phyloP scores from a whole-genome alignment of 192 early-diverging fungal genomes.

The Coemansia sp. region DNA sequence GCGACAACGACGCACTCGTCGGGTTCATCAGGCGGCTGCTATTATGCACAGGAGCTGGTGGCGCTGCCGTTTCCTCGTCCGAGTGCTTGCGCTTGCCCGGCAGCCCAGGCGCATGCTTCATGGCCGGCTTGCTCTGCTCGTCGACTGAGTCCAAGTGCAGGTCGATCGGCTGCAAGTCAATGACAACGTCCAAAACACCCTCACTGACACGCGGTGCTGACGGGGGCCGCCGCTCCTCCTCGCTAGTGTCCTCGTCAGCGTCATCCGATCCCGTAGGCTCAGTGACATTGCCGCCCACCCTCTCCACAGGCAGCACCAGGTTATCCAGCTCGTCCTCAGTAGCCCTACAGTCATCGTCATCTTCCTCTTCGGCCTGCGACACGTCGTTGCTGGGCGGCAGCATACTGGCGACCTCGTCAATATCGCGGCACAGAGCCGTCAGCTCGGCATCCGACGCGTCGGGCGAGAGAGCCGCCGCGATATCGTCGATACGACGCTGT shows the following conservation, averaged over 20 bases:
- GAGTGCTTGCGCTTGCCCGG: conserved; percentile 50
- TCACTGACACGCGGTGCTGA: background rate
- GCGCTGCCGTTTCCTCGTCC: conserved; percentile 17
- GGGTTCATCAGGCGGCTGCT: conserved; percentile 14
- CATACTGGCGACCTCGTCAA: conserved; percentile 38
- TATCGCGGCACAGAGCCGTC: conserved; percentile 26
- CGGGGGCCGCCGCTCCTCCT: background rate
- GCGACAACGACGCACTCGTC: conserved; percentile 12
- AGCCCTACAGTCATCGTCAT: background rate
- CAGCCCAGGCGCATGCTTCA: conserved; percentile 8
- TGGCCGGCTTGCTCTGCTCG: background rate
- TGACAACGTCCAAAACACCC: conserved; percentile 26
- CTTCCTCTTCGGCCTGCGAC: conserved; percentile 6
- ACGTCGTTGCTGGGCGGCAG: conserved; percentile 23
- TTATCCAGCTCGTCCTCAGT: background rate
- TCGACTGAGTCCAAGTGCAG: conserved; percentile 13
- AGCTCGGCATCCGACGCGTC: conserved; percentile 23
- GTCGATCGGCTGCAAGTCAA: conserved; percentile 33
- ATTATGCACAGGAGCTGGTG: background rate
- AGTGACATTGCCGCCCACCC: background rate
- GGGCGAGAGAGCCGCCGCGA: conserved; percentile 17
- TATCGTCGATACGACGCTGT: conserved; percentile 13
- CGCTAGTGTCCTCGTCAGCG: background rate
- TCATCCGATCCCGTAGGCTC: background rate
- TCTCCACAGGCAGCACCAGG: background rate